Conservation (phyloP, 148 eudicot species). For the Tetragonia tetragonoides region DNA sequence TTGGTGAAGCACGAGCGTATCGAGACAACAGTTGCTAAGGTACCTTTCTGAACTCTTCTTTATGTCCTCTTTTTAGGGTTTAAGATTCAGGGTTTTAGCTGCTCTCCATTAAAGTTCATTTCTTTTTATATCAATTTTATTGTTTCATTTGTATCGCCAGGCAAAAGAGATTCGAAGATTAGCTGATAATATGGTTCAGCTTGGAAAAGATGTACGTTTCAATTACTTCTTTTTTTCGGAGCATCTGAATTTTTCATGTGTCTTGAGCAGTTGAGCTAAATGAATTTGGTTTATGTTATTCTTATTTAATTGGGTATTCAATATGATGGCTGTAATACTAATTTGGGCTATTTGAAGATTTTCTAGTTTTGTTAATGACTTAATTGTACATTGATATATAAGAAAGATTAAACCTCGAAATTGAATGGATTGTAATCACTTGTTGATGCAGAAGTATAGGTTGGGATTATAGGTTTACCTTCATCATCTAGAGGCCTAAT, state of each 20-base stretch:
- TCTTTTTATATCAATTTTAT: background rate
- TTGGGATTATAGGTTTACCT: background rate
- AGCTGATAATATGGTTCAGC: conserved; percentile 95
- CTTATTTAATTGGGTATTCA: background rate
- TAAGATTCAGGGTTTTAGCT: conserved; percentile 24
- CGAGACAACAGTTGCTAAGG: conserved; percentile 95
- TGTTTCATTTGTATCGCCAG: conserved; percentile 31
- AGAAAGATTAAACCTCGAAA: too few relatives aligned
- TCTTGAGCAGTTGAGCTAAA: too few relatives aligned
- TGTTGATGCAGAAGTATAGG: background rate
- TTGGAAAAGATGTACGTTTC: conserved; percentile 75
- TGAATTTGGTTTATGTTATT: too few relatives aligned
- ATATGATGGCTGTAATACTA: background rate
- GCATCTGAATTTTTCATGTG: background rate
- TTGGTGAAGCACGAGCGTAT: conserved; percentile 90
- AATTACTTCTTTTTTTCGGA: background rate
- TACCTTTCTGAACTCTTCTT: conserved; percentile 8
- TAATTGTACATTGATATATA: too few relatives aligned
- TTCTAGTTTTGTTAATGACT: too few relatives aligned
- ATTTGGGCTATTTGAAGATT: background rate
- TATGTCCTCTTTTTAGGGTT: conserved; percentile 9
- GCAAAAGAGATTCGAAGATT: conserved; percentile 93
- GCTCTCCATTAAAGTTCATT: background rate
- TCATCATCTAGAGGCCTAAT: too few relatives aligned
- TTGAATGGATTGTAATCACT: background rate